Evolutionary conservation across 768 basidiomycete species (phyloP), one percentile per base, ranked within the genome.

Genomic region (Coprinopsis sp.): DNA sequence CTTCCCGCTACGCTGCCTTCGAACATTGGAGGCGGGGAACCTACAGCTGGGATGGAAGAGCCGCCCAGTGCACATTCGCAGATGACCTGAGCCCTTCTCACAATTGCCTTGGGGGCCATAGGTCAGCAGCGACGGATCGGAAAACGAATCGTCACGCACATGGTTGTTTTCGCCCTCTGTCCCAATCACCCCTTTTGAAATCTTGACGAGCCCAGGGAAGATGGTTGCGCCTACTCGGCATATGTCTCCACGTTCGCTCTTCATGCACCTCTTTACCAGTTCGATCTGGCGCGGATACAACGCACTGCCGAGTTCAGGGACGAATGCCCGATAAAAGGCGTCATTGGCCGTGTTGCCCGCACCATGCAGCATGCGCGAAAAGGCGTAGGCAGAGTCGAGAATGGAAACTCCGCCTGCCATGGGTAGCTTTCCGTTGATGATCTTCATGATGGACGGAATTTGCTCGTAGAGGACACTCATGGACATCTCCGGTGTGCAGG

Each of bases 161-260:
- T 86, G 86, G 36, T 74, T 58, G 46, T 70, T 77, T 23, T 81
- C 77, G 28, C 70, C 63, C 44, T 49, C 37, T 44, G 62, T 57
- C 8, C 73, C 70, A 30, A 57, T 40, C 0, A 66, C 53, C 1
- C 66, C 72, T 50, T 69, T 71, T 1, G 79, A 77, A 12, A 91
- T 82, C 64, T 92, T 93, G 44, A 91, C 91, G 23, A 92, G 71
- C 2, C 91, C 91, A 2, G 90, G 90, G 62, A 93, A 93, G 52
- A 92, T 79, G 0, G 89, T 89, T 3, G 87, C 81, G 10, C 91
- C 91, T 3, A 92, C 88, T 10, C 76, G 70, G 55, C 91, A 88
- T 2, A 68, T 58, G 39, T 91, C 84, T 5, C 86, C 84, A 25
- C 74, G 63, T 62, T 92, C 91, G 52, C 81, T 86, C 55, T 72